Percentiles rank a stretch among this genome's conserved stretches.
Evolutionary conservation across 2,329 filamentous ascomycete species (phyloP).

Genomic region (Aotearoamyces nothofagi): DNA sequence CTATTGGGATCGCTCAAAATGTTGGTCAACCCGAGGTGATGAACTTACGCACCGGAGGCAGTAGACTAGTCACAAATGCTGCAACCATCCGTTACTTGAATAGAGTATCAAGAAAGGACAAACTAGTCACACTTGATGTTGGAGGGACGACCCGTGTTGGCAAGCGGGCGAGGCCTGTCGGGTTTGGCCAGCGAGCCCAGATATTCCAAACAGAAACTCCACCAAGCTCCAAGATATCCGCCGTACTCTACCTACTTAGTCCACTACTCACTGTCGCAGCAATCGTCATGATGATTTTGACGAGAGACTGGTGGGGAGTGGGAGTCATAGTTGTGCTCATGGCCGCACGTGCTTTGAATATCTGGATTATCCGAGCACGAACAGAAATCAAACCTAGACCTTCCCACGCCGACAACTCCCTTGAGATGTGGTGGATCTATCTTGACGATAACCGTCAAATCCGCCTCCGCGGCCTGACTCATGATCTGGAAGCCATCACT

Average conservation of each 20-base stretch:
- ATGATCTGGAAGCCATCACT: conserved; percentile 44
- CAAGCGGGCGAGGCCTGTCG: conserved; percentile 2
- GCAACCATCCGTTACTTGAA: conserved; percentile 39
- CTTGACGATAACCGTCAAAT: conserved; percentile 35
- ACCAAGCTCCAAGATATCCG: conserved; percentile 25
- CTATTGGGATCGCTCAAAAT: conserved; percentile 5
- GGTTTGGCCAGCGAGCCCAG: conserved; percentile 8
- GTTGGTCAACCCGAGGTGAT: not conserved
- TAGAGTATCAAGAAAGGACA: conserved; percentile 16
- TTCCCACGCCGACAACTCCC: conserved; percentile 3
- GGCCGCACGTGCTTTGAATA: conserved; percentile 37
- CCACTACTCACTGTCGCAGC: conserved; percentile 30
- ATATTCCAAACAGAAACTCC: not conserved
- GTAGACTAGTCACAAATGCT: conserved; percentile 26
- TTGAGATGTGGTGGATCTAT: conserved; percentile 22
- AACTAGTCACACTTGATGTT: conserved; percentile 40
- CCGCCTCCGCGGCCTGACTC: conserved; percentile 33
- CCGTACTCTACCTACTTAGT: conserved; percentile 30
- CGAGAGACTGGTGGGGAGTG: conserved; percentile 37
- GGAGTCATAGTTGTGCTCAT: conserved; percentile 32
- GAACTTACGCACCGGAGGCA: not conserved
- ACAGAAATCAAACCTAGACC: conserved; percentile 10
- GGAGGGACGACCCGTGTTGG: conserved; percentile 39
- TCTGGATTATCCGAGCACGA: conserved; percentile 38
- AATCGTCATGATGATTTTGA: conserved; percentile 27